These are phyloP conservation scores for Cystobasidium slooffiae DNA, from an alignment of 1,284 basidiomycete genomes.

Conservation along the genomic window DNA sequence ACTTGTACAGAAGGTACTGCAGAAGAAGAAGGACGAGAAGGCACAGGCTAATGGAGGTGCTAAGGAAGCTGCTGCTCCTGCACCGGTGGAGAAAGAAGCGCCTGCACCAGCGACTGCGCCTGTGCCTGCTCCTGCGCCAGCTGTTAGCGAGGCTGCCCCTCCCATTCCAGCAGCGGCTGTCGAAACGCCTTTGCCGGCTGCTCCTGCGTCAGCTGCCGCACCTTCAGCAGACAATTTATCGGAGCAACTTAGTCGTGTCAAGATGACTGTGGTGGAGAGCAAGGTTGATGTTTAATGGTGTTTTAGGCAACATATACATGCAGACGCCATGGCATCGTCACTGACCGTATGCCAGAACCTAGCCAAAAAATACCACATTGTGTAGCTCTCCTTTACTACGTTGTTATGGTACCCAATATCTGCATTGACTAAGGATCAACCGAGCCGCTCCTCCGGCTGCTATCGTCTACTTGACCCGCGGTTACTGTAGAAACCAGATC, in stretches of 20 bases:
- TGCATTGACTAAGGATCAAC: too few species aligned
- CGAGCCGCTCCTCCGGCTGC: neutral
- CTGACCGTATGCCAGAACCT: too few species aligned
- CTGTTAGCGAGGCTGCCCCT: neutral
- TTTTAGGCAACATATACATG: neutral
- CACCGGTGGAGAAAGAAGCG: neutral
- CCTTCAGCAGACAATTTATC: neutral
- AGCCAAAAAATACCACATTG: too few species aligned
- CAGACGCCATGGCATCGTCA: too few species aligned
- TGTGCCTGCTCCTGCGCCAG: constrained; percentile 7
- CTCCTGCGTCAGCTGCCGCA: neutral
- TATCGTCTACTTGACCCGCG: neutral
- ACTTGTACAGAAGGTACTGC: constrained; percentile 23
- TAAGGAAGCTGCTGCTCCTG: neutral
- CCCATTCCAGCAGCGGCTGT: neutral
- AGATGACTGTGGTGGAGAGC: constrained; percentile 40
- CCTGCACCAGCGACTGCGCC: constrained; percentile 3
- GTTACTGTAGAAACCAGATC: too few species aligned
- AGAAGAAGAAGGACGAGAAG: constrained; percentile 16
- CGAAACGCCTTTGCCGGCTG: constrained; percentile 9
- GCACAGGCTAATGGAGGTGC: neutral
- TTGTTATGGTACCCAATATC: too few species aligned
- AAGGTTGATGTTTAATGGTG: constrained; percentile 16
- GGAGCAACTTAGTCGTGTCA: neutral
- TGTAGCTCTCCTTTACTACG: too few species aligned